A percentile compares a stretch with the other conserved stretches of the same genome.
These are phyloP conservation scores for Voacanga thouarsii DNA, from an alignment of 257 asterid species.

Conservation along the genomic window DNA sequence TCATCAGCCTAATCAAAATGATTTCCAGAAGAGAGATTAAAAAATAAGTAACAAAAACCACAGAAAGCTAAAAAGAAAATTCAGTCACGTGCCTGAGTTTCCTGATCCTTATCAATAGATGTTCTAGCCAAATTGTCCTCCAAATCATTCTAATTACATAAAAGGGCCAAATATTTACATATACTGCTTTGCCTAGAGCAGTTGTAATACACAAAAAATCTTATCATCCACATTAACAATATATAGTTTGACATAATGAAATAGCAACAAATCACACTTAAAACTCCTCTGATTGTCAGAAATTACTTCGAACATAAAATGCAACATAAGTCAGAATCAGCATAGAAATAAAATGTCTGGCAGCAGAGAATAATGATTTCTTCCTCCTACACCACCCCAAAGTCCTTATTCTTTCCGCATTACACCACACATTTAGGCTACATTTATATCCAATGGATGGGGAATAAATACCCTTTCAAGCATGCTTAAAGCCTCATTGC, in stretches of 20 bases:
- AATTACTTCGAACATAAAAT: neutral
- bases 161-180: neutral
- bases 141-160: slow-evolving; percentile 9
- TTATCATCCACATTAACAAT: neutral
- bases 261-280: neutral
- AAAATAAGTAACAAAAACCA: neutral
- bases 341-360: neutral
- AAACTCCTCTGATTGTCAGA: neutral
- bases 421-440: neutral
- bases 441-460: neutral
- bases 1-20: slow-evolving; percentile 15
- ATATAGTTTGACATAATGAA: neutral
- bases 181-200: neutral
- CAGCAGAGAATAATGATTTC: neutral
- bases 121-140: slow-evolving; percentile 16
- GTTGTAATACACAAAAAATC: neutral
- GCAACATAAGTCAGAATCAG: neutral
- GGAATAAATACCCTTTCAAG: neutral
- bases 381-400: neutral
- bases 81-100: slow-evolving; percentile 16
- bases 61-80: neutral
- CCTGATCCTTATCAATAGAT: slow-evolving; percentile 18
- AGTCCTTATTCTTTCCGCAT: neutral
- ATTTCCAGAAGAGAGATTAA: neutral
- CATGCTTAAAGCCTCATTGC: neutral